These are phyloP conservation scores for Haberlea rhodopensis DNA, from an alignment of 257 asterid species.

Conservation along the genomic window DNA sequence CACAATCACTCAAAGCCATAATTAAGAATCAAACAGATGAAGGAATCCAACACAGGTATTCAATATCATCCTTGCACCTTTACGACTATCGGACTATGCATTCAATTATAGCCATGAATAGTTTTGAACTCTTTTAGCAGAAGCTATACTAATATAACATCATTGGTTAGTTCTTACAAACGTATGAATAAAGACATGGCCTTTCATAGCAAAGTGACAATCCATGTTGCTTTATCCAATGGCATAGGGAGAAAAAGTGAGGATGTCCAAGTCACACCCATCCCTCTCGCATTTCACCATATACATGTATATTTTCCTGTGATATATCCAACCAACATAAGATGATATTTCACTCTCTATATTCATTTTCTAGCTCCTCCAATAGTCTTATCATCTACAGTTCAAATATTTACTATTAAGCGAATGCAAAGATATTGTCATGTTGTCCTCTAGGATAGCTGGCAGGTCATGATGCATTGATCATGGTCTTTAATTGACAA, in stretches of 20 bases:
- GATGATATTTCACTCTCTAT: not conserved
- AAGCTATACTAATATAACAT: not conserved
- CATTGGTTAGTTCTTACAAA: not conserved
- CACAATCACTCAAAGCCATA: too few relatives aligned
- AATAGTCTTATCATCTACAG: conserved; percentile 11
- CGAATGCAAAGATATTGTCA: conserved; percentile 22
- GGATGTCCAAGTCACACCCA: not conserved
- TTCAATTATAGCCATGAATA: not conserved
- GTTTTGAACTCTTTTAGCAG: not conserved
- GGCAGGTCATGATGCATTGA: conserved; percentile 18
- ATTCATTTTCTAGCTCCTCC: not conserved
- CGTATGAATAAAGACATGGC: not conserved
- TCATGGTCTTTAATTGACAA: conserved; percentile 19
- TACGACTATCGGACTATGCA: not conserved
- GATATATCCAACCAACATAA: not conserved
- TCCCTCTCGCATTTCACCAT: not conserved
- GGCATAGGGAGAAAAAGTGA: not conserved
- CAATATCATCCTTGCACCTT: not conserved
- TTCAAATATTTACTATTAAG: not conserved
- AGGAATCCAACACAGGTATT: not conserved
- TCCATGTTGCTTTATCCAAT: not conserved
- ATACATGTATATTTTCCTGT: not conserved
- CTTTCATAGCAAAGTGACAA: not conserved
- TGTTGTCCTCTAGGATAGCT: conserved; percentile 29
- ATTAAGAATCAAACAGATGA: not conserved